Conservation (phyloP, 768 basidiomycete genomes). For the Leccinellum rugosiceps region DNA sequence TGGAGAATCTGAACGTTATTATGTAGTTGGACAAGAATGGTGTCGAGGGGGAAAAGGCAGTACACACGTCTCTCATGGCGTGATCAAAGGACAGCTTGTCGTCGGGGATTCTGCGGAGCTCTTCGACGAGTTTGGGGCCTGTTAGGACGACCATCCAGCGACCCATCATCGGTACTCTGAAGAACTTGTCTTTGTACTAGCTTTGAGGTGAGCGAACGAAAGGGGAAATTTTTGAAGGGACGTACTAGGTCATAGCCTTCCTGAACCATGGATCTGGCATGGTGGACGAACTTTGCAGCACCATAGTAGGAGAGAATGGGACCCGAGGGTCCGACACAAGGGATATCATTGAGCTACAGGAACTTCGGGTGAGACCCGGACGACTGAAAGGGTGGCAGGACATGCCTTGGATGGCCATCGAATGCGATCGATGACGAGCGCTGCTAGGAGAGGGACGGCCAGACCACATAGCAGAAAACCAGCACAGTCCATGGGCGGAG, state of each 20-base stretch:
- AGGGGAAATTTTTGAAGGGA: not conserved
- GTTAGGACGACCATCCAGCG: constrained; percentile 46
- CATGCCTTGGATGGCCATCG: constrained; percentile 28
- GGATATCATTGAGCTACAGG: constrained; percentile 30
- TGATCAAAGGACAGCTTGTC: constrained; percentile 42
- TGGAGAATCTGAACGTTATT: constrained; percentile 32
- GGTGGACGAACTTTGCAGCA: constrained; percentile 27
- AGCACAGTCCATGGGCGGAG: constrained; percentile 26
- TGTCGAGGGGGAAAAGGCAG: not conserved
- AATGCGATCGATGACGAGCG: constrained; percentile 15
- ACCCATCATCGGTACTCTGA: constrained; percentile 43
- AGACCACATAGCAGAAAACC: constrained; percentile 20
- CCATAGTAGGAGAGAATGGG: constrained; percentile 33
- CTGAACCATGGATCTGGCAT: constrained; percentile 34
- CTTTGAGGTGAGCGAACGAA: constrained; percentile 14
- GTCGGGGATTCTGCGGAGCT: constrained; percentile 48
- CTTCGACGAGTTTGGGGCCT: constrained; percentile 43
- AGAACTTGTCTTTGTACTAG: constrained; percentile 34
- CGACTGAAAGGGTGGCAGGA: not conserved
- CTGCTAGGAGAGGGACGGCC: constrained; percentile 12
- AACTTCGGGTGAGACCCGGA: not conserved
- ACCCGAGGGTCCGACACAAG: constrained; percentile 35
- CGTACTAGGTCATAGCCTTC: constrained; percentile 36
- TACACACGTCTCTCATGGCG: constrained; percentile 38
- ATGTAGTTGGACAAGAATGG: constrained; percentile 14